Conservation (phyloP, 2,329 filamentous ascomycete genomes). For the Sporothrix protearum region DNA sequence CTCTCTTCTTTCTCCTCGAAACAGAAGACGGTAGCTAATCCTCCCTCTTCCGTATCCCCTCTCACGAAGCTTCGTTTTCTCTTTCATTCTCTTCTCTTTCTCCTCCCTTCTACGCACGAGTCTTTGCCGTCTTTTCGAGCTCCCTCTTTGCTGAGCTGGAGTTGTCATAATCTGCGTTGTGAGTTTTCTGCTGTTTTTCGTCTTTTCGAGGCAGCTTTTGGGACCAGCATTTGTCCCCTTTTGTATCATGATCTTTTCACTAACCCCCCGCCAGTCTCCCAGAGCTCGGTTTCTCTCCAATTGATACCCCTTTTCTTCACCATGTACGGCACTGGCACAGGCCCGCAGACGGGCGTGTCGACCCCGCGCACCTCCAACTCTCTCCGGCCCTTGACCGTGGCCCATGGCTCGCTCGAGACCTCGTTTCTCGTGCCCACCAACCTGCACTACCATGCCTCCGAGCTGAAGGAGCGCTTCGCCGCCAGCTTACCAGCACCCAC, state of each 20-base stretch:
- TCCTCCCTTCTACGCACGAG: neutral
- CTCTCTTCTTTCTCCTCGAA: neutral
- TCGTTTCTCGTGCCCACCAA: conserved; percentile 93
- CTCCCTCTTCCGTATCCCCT: neutral
- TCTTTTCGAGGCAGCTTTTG: too few species aligned
- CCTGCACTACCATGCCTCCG: conserved; percentile 92
- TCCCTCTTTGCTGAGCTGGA: conserved; percentile 32
- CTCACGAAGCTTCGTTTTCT: neutral
- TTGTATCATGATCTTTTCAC: neutral
- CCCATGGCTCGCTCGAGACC: conserved; percentile 92
- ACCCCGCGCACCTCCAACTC: conserved; percentile 93
- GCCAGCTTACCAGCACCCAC: conserved; percentile 83
- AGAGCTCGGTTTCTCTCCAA: conserved; percentile 15
- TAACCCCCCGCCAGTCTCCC: conserved; percentile 7
- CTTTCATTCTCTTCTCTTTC: neutral
- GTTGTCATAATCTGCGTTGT: conserved; percentile 21
- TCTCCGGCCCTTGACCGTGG: conserved; percentile 82
- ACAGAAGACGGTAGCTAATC: conserved; percentile 3
- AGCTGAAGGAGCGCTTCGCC: conserved; percentile 87
- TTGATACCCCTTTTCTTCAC: conserved; percentile 37
- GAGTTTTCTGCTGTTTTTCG: conserved; percentile 11
- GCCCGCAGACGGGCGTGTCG: conserved; percentile 91
- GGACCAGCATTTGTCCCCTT: too few species aligned
- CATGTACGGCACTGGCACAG: conserved; percentile 84
- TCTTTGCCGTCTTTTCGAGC: conserved; percentile 11